Percentiles rank a stretch among this genome's conserved stretches.
Evolutionary conservation across 441 rosid species (phyloP).

Genomic region (Populus tomentosa): DNA sequence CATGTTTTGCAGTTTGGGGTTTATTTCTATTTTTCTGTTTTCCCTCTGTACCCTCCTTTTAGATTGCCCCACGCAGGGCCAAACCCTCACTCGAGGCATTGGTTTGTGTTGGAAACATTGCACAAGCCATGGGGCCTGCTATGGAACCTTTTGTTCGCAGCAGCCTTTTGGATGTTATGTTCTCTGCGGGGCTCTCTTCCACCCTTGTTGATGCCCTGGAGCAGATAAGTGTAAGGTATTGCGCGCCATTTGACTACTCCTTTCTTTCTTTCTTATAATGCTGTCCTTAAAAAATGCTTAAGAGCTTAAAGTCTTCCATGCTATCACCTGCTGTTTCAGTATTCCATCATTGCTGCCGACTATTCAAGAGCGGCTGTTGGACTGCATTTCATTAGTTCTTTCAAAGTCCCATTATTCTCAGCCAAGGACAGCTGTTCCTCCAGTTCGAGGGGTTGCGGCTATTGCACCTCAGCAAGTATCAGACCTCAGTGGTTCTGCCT

Average conservation of each 20-base stretch:
- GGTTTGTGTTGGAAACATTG: slow-evolving; percentile 98
- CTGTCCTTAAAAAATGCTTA: slow-evolving; percentile 13
- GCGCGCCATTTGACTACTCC: slow-evolving; percentile 10
- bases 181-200: slow-evolving; percentile 82
- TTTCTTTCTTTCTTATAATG: background rate
- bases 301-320: slow-evolving; percentile 10
- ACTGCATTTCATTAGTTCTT: slow-evolving; percentile 81
- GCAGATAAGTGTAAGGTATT: slow-evolving; percentile 78
- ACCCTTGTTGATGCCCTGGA: slow-evolving; percentile 90
- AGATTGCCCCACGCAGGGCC: slow-evolving; percentile 99
- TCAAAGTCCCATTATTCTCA: slow-evolving; percentile 76
- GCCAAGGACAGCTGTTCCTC: slow-evolving; percentile 57
- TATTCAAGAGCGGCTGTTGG: slow-evolving; percentile 90
- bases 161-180: slow-evolving; percentile 85
- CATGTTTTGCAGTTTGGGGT: slow-evolving; percentile 6
- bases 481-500: slow-evolving; percentile 68
- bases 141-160: slow-evolving; percentile 87
- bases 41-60: slow-evolving; percentile 15
- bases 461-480: slow-evolving; percentile 60
- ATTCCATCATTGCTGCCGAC: slow-evolving; percentile 88
- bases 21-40: slow-evolving; percentile 13
- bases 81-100: slow-evolving; percentile 97
- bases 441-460: slow-evolving; percentile 52
- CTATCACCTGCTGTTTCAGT: slow-evolving; percentile 45
- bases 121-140: slow-evolving; percentile 92